Conservation (phyloP, 352 stramenopile species). For the Globisporangium yorkense region DNA sequence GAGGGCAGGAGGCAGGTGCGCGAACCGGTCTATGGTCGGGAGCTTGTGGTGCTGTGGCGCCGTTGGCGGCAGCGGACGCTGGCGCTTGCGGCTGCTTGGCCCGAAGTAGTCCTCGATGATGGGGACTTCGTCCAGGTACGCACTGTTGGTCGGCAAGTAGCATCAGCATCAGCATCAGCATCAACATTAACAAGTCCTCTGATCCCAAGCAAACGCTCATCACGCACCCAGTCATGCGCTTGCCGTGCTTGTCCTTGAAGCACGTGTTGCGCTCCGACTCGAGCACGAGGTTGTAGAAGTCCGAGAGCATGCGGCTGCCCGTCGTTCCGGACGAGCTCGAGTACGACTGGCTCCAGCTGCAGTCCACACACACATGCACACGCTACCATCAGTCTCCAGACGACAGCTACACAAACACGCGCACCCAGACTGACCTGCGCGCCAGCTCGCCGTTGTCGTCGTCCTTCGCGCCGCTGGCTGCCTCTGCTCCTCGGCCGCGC, state of each 20-base stretch:
- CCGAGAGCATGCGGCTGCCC: constrained; percentile 67
- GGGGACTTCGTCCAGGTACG: constrained; percentile 42
- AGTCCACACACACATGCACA: not conserved
- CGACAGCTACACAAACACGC: not conserved
- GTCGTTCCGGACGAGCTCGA: constrained; percentile 49
- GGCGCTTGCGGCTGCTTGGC: constrained; percentile 3
- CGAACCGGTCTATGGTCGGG: constrained; percentile 10
- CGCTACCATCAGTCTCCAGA: not conserved
- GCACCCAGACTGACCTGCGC: constrained; percentile 5
- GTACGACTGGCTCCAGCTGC: constrained; percentile 34
- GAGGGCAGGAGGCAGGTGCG: constrained; percentile 11
- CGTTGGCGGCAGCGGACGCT: not conserved
- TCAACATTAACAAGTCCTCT: not conserved
- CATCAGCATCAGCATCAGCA: not conserved
- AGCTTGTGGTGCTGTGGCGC: constrained; percentile 4
- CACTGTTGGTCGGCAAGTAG: constrained; percentile 4
- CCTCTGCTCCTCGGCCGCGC: constrained; percentile 2
- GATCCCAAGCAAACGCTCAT: not conserved
- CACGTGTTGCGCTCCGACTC: constrained; percentile 64
- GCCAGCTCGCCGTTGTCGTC: not conserved
- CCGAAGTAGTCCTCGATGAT: constrained; percentile 63
- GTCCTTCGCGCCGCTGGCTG: not conserved
- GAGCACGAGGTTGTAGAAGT: constrained; percentile 77
- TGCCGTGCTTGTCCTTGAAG: constrained; percentile 49
- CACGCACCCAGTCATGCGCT: constrained; percentile 38